A percentile compares a stretch with the other conserved stretches of the same genome.
Evolutionary conservation across 176 grass and related monocot genomes (phyloP).

Genomic region (Oryza glumipatula): DNA sequence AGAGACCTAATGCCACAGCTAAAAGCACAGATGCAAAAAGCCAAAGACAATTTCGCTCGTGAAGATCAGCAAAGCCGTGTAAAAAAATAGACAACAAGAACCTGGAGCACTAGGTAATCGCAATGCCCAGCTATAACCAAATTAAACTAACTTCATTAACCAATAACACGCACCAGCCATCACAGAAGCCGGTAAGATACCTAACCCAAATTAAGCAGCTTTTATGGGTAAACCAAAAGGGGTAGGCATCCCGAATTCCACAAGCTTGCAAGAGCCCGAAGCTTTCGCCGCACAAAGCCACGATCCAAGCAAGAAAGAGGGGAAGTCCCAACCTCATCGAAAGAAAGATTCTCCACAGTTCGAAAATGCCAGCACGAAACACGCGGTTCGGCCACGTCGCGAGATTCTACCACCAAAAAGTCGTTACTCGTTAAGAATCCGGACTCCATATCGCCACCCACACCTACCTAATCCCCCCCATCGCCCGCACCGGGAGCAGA

Average conservation of each 20-base stretch:
- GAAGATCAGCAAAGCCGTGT: slow-evolving; percentile 15
- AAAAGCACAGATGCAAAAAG: slow-evolving; percentile 34
- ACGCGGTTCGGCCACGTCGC: slow-evolving; percentile 39
- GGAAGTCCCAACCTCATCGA: background rate
- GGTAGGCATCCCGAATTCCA: background rate
- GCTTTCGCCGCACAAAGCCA: background rate
- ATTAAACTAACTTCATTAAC: slow-evolving; percentile 6
- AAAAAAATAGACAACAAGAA: slow-evolving; percentile 11
- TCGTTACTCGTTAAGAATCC: slow-evolving; percentile 46
- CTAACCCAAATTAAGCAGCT: slow-evolving; percentile 24
- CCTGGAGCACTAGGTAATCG: background rate
- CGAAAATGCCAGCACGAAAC: slow-evolving; percentile 27
- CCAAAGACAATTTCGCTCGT: background rate
- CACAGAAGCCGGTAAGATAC: background rate
- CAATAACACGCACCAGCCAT: slow-evolving; percentile 1
- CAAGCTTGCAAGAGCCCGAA: slow-evolving; percentile 12
- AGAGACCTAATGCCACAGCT: slow-evolving; percentile 31
- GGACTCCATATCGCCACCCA: slow-evolving; percentile 14
- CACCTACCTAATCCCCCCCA: slow-evolving; percentile 17
- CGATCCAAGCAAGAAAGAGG: slow-evolving; percentile 32
- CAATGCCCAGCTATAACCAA: slow-evolving; percentile 11
- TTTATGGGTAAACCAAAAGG: slow-evolving; percentile 17
- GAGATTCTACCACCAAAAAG: slow-evolving; percentile 48
- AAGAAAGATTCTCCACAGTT: slow-evolving; percentile 38
- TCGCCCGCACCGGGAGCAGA: slow-evolving; percentile 22